phyloP scores from a whole-genome alignment of 495 filamentous ascomycete genomes.

The Physcia stellaris region DNA sequence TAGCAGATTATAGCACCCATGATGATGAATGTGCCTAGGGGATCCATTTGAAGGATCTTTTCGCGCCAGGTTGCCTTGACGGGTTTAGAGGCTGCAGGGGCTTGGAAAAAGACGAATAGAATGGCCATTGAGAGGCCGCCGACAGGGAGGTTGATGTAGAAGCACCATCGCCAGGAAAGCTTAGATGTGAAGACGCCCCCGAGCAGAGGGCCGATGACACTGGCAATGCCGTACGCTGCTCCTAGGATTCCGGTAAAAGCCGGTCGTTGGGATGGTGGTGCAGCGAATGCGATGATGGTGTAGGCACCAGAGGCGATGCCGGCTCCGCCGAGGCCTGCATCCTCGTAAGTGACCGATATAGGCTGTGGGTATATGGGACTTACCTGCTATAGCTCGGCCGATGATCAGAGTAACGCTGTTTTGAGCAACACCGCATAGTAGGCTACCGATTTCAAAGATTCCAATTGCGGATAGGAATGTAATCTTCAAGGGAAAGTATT shows the following conservation, averaged over 20 bases:
- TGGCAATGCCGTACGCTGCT: constrained; percentile 23
- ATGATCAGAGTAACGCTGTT: constrained; percentile 21
- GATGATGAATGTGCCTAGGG: constrained; percentile 16
- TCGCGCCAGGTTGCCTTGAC: constrained; percentile 18
- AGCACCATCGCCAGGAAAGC: constrained; percentile 39
- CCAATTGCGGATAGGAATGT: constrained; percentile 40
- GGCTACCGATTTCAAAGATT: constrained; percentile 59
- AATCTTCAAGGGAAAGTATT: constrained; percentile 36
- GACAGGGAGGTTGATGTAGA: constrained; percentile 42
- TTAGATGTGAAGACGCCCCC: constrained; percentile 33
- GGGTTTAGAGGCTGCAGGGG: constrained; percentile 19
- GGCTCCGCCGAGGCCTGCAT: constrained; percentile 14
- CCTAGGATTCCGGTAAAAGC: constrained; percentile 27
- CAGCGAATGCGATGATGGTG: constrained; percentile 23
- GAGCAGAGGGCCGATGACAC: constrained; percentile 32
- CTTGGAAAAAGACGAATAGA: constrained; percentile 28
- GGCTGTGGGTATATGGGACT: no score
- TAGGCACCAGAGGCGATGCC: constrained; percentile 18
- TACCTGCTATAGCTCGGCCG: constrained; percentile 26
- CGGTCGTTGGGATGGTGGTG: constrained; percentile 21
- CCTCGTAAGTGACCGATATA: no score
- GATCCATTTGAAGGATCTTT: constrained; percentile 25
- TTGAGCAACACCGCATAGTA: constrained; percentile 22
- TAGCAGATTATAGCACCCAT: constrained; percentile 21
- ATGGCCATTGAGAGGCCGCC: constrained; percentile 25